Evolutionary conservation across 352 stramenopile species (phyloP).

Genomic region (Halophytophthora polymorphica): DNA sequence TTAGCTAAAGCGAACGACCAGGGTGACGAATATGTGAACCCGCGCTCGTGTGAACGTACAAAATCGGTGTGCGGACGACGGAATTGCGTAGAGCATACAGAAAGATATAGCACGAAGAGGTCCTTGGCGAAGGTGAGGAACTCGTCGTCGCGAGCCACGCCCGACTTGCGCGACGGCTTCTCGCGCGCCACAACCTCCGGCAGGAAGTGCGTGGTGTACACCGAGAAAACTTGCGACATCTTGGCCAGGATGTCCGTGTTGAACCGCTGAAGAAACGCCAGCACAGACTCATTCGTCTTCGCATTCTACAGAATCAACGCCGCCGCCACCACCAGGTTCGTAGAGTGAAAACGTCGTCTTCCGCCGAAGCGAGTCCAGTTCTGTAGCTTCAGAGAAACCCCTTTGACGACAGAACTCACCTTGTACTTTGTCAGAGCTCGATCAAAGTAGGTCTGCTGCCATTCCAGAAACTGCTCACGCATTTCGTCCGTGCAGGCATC

Average conservation of each 20-base stretch:
- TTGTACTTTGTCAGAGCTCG: conserved; percentile 47
- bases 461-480: conserved; percentile 82
- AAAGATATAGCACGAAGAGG: conserved; percentile 54
- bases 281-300: conserved; percentile 40
- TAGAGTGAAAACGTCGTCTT: neutral
- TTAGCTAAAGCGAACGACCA: neutral
- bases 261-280: conserved; percentile 54
- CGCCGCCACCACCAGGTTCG: neutral
- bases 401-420: conserved; percentile 14
- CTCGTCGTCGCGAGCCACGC: conserved; percentile 52
- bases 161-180: conserved; percentile 30
- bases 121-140: conserved; percentile 75
- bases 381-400: neutral
- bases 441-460: conserved; percentile 76
- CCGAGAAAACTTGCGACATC: conserved; percentile 53
- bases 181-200: conserved; percentile 42
- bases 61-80: conserved; percentile 53
- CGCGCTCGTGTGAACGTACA: conserved; percentile 37
- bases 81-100: conserved; percentile 51
- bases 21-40: neutral
- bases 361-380: neutral
- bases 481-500: conserved; percentile 71
- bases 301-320: conserved; percentile 9
- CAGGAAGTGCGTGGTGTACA: conserved; percentile 69
- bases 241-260: conserved; percentile 49